Base-by-base conservation (phyloP, 805 yeast genomes). In the Pichia heedii region DNA sequence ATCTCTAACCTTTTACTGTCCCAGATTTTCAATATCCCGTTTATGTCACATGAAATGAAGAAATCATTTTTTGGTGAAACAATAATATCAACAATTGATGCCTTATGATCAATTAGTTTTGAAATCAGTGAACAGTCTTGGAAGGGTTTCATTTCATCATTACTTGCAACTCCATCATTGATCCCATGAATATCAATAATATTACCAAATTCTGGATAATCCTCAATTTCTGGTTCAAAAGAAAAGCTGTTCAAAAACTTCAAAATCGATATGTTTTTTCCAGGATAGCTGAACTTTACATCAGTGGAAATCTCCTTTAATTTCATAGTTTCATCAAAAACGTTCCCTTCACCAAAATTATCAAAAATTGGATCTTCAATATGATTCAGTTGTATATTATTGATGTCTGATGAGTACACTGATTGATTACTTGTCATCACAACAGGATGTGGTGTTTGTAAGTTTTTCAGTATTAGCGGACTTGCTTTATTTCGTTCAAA, bases 1-100 rank as follows among this genome's bases (percentile, higher is more conserved):
- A 73, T 73, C 41, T 80, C 86, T 32, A 89, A 62, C 45, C 78
- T 75, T 10, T 65, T 54, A 1, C 80, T 61, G 55, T 86, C 94
- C 97, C 97, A 93, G 0, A 90, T 61, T 50, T 77, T 81, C 33
- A 93, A 54, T 2, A 65, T 56, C 0, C 97, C 96, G 24, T 73
- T 72, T 39, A 79, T 83, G 8, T 93, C 85, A 2, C 88, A 95
- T 2, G 93, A 79, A 3, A 87, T 65, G 49, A 90, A 79, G 50
- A 76, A 81, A 21, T 74, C 73, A 15, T 77, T 71, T 24, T 81
- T 79, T 0, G 82, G 79, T 5, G 84, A 71, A 0, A 76, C 72
- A 1, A 70, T 74, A 9, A 87, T 56, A 22, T 79, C 63, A 20
- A 70, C 77, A n/a, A 88, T 66, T 2, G 77, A 40, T 0, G 76